Percentiles rank a stretch among this genome's conserved stretches.
Conservation (phyloP, 768 basidiomycete genomes). For the Lepiota brunneoincarnata region DNA sequence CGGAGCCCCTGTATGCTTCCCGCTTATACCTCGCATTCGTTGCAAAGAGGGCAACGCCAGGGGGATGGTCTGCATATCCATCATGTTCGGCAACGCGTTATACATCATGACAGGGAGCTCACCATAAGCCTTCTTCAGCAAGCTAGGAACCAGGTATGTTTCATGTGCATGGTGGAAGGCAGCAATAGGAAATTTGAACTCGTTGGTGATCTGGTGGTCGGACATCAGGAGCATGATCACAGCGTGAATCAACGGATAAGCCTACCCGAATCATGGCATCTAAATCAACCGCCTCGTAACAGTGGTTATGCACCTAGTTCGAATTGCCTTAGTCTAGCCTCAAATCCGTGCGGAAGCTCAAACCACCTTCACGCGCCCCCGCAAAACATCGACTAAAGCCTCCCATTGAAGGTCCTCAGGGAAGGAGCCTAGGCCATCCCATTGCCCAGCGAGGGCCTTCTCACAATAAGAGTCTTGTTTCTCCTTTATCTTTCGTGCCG, state of each 20-base stretch:
- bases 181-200: constrained; percentile 71
- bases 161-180: constrained; percentile 81
- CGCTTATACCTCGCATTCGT: constrained; percentile 59
- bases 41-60: constrained; percentile 75
- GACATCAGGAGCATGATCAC: not conserved
- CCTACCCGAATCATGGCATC: constrained; percentile 63
- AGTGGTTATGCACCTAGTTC: constrained; percentile 51
- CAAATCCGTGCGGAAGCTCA: not conserved
- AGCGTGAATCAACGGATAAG: not conserved
- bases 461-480: constrained; percentile 64
- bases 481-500: constrained; percentile 58
- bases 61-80: constrained; percentile 45
- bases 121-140: constrained; percentile 72
- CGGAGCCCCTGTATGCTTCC: constrained; percentile 77
- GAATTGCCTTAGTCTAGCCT: not conserved
- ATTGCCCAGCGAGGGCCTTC: constrained; percentile 45
- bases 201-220: constrained; percentile 45
- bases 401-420: constrained; percentile 74
- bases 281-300: constrained; percentile 64
- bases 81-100: not conserved
- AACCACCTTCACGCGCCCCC: constrained; percentile 68
- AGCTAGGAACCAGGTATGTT: constrained; percentile 81
- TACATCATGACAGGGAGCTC: constrained; percentile 10
- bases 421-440: constrained; percentile 50
- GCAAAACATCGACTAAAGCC: constrained; percentile 70